A percentile compares a stretch with the other conserved stretches of the same genome.
These are phyloP conservation scores for Lecanicillium sp. DNA, from an alignment of 2,329 filamentous ascomycete genomes.

Conservation along the genomic window DNA sequence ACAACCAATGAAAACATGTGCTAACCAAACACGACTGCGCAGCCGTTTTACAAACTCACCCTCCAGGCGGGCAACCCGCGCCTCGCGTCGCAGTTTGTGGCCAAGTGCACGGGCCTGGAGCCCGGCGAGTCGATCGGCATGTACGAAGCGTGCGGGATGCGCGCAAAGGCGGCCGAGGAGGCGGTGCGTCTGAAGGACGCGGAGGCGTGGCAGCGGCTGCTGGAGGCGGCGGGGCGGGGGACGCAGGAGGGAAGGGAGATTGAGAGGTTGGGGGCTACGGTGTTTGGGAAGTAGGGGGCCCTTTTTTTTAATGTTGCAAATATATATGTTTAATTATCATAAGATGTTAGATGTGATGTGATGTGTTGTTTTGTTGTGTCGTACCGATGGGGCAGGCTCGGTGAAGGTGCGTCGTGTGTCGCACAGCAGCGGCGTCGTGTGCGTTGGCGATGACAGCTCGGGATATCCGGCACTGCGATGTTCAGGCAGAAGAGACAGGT, in stretches of 20 bases:
- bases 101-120: constrained; percentile 73
- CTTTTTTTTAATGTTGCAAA: too few relatives aligned
- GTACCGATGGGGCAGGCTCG: too few relatives aligned
- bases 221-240: constrained; percentile 65
- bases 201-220: constrained; percentile 65
- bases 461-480: too few relatives aligned
- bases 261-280: constrained; percentile 64
- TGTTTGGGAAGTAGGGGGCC: constrained; percentile 40
- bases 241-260: constrained; percentile 69
- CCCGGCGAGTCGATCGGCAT: constrained; percentile 71
- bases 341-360: too few relatives aligned
- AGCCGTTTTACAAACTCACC: constrained; percentile 89
- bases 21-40: neutral
- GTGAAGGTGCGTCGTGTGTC: too few relatives aligned
- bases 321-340: too few relatives aligned
- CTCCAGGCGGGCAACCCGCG: constrained; percentile 85
- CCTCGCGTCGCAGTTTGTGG: constrained; percentile 75
- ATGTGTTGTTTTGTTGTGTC: too few relatives aligned
- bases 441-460: too few relatives aligned
- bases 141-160: constrained; percentile 94
- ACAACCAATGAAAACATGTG: too few relatives aligned
- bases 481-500: too few relatives aligned
- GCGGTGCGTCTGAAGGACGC: constrained; percentile 76
- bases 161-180: constrained; percentile 85
- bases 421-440: too few relatives aligned